Conservation (phyloP, 768 basidiomycete species). For the Tubosaeta sp. region DNA sequence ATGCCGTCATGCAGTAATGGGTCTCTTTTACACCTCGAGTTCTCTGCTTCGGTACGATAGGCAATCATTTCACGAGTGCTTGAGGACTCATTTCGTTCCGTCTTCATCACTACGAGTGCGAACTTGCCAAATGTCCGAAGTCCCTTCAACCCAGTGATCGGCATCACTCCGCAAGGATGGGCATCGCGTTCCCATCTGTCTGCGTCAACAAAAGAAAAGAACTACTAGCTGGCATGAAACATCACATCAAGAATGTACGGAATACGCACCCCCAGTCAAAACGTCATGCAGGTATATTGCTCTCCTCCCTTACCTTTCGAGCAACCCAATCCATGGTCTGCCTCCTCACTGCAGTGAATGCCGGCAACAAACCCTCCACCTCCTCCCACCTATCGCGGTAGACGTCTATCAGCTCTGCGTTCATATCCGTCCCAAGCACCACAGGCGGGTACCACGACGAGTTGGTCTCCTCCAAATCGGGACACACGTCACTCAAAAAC, state of each 20-base stretch:
- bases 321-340: constrained; percentile 11
- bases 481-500: constrained; percentile 27
- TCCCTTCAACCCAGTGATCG: neutral
- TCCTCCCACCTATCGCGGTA: constrained; percentile 20
- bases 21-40: no score
- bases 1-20: no score
- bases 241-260: neutral
- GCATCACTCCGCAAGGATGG: neutral
- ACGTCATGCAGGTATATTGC: neutral
- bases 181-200: neutral
- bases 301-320: neutral
- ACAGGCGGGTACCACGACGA: constrained; percentile 11
- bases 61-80: neutral
- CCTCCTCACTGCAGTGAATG: constrained; percentile 17
- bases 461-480: constrained; percentile 8
- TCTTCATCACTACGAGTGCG: neutral
- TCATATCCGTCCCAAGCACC: neutral
- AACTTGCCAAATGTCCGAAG: neutral
- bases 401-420: constrained; percentile 4
- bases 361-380: constrained; percentile 21
- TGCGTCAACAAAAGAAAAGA: neutral
- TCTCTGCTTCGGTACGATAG: neutral
- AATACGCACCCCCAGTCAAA: neutral
- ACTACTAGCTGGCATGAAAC: no score
- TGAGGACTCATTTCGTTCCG: neutral